Evolutionary conservation across 352 stramenopile genomes (phyloP).

Genomic region (Stephanocyclus meneghinianus): DNA sequence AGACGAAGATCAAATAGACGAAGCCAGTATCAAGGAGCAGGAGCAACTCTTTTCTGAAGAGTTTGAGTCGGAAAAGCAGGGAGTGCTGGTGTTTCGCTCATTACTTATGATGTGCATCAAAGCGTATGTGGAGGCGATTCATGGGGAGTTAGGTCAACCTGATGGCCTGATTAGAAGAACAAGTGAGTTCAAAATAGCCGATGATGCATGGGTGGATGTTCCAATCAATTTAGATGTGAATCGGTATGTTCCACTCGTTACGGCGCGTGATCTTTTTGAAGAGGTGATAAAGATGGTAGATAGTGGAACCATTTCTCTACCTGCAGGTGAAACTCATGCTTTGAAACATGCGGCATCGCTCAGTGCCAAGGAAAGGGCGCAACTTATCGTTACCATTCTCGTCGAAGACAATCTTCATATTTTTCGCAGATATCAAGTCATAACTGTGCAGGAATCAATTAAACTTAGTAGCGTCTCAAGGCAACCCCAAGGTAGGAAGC

Average conservation of each 20-base stretch:
- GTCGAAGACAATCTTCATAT: constrained; percentile 42
- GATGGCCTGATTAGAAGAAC: not conserved
- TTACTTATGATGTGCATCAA: constrained; percentile 51
- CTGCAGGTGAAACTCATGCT: not conserved
- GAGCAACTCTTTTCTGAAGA: constrained; percentile 42
- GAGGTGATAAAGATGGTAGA: constrained; percentile 52
- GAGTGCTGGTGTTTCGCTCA: constrained; percentile 52
- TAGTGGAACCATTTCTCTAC: not conserved
- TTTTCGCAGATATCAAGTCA: constrained; percentile 59
- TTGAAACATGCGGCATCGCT: constrained; percentile 1
- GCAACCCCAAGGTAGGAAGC: constrained; percentile 29
- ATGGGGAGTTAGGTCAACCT: constrained; percentile 26
- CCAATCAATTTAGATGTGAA: constrained; percentile 34
- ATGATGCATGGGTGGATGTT: constrained; percentile 29
- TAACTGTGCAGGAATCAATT: constrained; percentile 26
- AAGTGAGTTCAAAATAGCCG: not conserved
- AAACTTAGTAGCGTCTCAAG: constrained; percentile 22
- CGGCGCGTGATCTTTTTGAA: constrained; percentile 44
- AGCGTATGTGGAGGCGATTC: constrained; percentile 51
- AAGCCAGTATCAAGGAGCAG: constrained; percentile 54
- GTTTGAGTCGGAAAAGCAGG: constrained; percentile 44
- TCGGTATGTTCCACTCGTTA: constrained; percentile 51
- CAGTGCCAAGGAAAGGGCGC: constrained; percentile 24
- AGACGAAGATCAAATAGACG: constrained; percentile 23
- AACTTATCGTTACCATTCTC: constrained; percentile 47